These are phyloP conservation scores for Dothideomycetes sp. DNA, from an alignment of 2,329 filamentous ascomycete species.

Conservation along the genomic window DNA sequence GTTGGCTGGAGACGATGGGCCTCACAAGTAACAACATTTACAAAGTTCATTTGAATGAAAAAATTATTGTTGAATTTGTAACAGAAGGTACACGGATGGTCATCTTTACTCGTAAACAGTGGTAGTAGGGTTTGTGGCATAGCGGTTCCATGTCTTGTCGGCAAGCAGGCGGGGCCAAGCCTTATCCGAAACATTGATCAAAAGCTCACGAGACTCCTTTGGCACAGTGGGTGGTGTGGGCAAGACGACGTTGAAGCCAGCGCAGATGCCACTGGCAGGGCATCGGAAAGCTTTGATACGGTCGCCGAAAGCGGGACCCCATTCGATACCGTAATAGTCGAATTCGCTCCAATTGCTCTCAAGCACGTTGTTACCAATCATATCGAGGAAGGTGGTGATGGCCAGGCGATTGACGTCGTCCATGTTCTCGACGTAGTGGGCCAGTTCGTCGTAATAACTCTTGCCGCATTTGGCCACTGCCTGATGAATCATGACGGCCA, in stretches of 20 bases:
- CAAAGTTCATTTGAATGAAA: too few species aligned
- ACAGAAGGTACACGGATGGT: too few species aligned
- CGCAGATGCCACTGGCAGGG: not conserved
- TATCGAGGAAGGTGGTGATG: not conserved
- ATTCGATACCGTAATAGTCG: not conserved
- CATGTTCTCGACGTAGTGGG: not conserved
- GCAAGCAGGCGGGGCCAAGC: not conserved
- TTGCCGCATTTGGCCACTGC: not conserved
- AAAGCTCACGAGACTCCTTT: not conserved
- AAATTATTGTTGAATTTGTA: too few species aligned
- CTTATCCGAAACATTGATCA: not conserved
- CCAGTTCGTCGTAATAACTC: not conserved
- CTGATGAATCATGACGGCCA: not conserved
- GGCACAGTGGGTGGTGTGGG: not conserved
- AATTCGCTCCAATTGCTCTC: not conserved
- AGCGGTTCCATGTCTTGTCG: not conserved
- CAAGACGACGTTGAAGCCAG: not conserved
- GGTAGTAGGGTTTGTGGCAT: not conserved
- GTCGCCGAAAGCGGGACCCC: not conserved
- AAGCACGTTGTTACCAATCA: not conserved
- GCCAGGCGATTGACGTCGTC: not conserved
- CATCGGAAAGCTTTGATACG: not conserved
- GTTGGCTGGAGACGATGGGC: not conserved
- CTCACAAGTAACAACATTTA: too few species aligned
- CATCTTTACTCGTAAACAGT: not conserved